Base-by-base conservation (phyloP, 106 monocot genomes). In the Dactylorhiza incarnata region DNA sequence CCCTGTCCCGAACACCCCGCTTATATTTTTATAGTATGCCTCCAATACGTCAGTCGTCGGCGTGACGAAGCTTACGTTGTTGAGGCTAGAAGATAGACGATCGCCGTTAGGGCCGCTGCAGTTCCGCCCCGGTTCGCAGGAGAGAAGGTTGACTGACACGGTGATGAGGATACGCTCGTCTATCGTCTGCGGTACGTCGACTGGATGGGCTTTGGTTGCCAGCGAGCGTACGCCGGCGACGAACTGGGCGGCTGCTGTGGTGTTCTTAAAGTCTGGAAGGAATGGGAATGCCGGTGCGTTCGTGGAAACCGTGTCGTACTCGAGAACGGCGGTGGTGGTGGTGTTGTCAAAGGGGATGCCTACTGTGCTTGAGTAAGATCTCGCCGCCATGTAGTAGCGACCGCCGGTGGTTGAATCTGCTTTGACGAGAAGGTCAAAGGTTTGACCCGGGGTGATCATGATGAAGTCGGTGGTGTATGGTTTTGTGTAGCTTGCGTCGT, bases 361-460 rank as follows among this genome's bases (percentile, higher is more conserved):
- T 5, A 10, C 24, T 6, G 76, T 14, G 52, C 75, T 75, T 13
- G 26, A 65, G 77, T 76, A 82, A 5, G 72, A 15, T 12, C 77
- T 19, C 7, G 72, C 61, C 4, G 77, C 82, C 15, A 82, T 77
- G 72, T 76, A 82, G 58, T 77, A 73, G 11, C 83, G 75, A 22
- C 76, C 22, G 10, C 77, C 77, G 0, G 71, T 58, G 4, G 51
- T 20, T 47, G 54, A 37, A 45, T 81, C 22, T 16, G 81, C 56
- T 4, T 49, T 47, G 13, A 82, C 29, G 4, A 82, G 82, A 23
- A 77, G 56, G n/a, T 82, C 75, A 9, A 69, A 54, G 49, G 82
- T 82, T 52, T 82, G 82, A 7, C 82, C 82, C 0, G 82, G 82
- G 26, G 77, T 48, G 20, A 82, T 73, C 37, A 82, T 68, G 43